A percentile compares a stretch with the other conserved stretches of the same genome.
These are phyloP conservation scores for Amanita phalloides DNA, from an alignment of 768 basidiomycete species.

Conservation along the genomic window DNA sequence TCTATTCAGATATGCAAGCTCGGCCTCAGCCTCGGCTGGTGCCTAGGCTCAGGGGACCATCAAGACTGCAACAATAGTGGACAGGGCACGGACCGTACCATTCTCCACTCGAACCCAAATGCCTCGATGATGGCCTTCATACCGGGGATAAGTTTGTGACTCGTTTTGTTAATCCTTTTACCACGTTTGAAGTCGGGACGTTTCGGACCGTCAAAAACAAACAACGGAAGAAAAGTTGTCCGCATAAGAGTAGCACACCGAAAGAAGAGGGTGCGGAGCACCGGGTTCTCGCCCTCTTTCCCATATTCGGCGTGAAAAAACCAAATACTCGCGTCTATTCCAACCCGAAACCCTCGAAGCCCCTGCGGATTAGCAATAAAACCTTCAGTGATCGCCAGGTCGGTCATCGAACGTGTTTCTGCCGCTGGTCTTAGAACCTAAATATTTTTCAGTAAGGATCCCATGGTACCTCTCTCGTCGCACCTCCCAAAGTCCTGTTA, in stretches of 20 bases:
- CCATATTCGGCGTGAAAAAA: conserved; percentile 73
- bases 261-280: conserved; percentile 75
- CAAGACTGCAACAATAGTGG: conserved; percentile 13
- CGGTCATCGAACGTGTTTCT: conserved; percentile 62
- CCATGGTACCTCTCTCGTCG: conserved; percentile 6
- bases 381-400: conserved; percentile 66
- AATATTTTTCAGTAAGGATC: not conserved
- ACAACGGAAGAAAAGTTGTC: conserved; percentile 75
- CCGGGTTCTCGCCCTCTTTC: conserved; percentile 77
- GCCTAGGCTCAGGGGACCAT: conserved; percentile 38
- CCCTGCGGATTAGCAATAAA: conserved; percentile 56
- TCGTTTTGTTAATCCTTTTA: conserved; percentile 53
- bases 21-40: conserved; percentile 92
- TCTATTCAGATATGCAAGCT: conserved; percentile 77
- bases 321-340: conserved; percentile 85
- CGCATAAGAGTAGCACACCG: conserved; percentile 71
- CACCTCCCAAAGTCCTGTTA: conserved; percentile 34
- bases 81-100: conserved; percentile 24
- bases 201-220: conserved; percentile 87
- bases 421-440: conserved; percentile 37
- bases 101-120: conserved; percentile 73
- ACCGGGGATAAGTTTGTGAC: conserved; percentile 57
- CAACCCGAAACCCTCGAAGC: conserved; percentile 67
- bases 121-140: conserved; percentile 74
- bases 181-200: conserved; percentile 76